Conservation (phyloP, 352 stramenopile species). For the Globisporangium radiosum region DNA sequence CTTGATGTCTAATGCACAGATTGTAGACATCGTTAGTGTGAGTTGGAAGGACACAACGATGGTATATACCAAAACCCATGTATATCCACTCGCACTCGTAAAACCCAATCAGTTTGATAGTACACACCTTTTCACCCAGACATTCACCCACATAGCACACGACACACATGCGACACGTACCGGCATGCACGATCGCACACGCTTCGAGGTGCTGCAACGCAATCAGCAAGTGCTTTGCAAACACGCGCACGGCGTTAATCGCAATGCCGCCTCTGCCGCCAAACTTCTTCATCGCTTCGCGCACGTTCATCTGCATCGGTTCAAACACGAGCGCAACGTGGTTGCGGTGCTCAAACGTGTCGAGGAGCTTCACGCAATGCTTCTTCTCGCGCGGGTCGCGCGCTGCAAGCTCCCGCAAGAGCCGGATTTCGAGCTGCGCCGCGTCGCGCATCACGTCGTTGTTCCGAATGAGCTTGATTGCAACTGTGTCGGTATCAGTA, state of each 20-base stretch:
- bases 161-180: conserved; percentile 22
- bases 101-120: too few relatives aligned
- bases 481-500: conserved; percentile 34
- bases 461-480: conserved; percentile 90
- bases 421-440: conserved; percentile 76
- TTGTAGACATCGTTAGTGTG: background rate
- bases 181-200: conserved; percentile 90
- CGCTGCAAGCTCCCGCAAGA: conserved; percentile 73
- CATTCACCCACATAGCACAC: background rate
- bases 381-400: conserved; percentile 74
- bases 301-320: conserved; percentile 96
- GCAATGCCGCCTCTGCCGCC: conserved; percentile 79
- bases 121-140: background rate
- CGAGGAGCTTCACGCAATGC: conserved; percentile 79
- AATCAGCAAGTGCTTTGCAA: conserved; percentile 75
- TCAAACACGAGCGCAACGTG: conserved; percentile 98
- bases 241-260: conserved; percentile 79
- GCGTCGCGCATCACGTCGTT: conserved; percentile 98
- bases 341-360: conserved; percentile 88
- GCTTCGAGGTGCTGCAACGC: conserved; percentile 68
- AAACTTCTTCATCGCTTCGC: conserved; percentile 89
- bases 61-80: background rate
- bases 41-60: too few relatives aligned
- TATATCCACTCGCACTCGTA: too few relatives aligned
- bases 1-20: conserved; percentile 87